These are phyloP conservation scores for Sporothrix brunneoviolacea DNA, from an alignment of 2,329 filamentous ascomycete species.

Conservation along the genomic window DNA sequence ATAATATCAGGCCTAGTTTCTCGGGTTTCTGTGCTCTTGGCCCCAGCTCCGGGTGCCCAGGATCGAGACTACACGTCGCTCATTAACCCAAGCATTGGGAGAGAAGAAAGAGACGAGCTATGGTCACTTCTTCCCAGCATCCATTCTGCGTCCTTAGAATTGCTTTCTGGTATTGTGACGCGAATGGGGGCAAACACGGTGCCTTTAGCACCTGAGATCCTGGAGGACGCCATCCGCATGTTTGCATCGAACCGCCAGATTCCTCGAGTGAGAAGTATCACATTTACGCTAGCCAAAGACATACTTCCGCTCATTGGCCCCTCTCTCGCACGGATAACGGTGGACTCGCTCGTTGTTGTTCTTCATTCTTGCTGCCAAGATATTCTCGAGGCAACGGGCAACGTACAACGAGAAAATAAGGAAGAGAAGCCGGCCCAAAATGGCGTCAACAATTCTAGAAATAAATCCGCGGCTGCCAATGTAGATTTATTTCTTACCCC, in stretches of 20 bases:
- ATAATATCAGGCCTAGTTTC: constrained; percentile 61
- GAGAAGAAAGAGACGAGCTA: constrained; percentile 75
- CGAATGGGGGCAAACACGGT: constrained; percentile 53
- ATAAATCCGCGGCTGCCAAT: constrained; percentile 44
- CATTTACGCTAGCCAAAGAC: constrained; percentile 53
- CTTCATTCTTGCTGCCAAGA: constrained; percentile 69
- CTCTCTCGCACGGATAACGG: constrained; percentile 57
- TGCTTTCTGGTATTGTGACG: constrained; percentile 51
- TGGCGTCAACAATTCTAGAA: neutral
- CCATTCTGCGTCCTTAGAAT: constrained; percentile 61
- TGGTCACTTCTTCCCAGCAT: constrained; percentile 68
- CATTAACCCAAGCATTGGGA: constrained; percentile 64
- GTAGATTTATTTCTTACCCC: constrained; percentile 62
- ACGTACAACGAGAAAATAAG: constrained; percentile 20
- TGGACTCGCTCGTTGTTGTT: constrained; percentile 55
- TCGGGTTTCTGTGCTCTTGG: constrained; percentile 61
- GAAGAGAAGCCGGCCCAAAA: constrained; percentile 25
- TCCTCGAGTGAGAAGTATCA: constrained; percentile 48
- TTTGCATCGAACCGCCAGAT: constrained; percentile 53
- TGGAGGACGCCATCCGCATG: constrained; percentile 67
- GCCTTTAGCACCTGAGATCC: constrained; percentile 54
- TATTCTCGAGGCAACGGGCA: constrained; percentile 50
- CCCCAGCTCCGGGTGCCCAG: constrained; percentile 29
- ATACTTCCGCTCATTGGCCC: constrained; percentile 58
- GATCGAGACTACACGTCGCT: constrained; percentile 45